phyloP scores from a whole-genome alignment of 2,329 filamentous ascomycete species.

The Dactylella cylindrospora region DNA sequence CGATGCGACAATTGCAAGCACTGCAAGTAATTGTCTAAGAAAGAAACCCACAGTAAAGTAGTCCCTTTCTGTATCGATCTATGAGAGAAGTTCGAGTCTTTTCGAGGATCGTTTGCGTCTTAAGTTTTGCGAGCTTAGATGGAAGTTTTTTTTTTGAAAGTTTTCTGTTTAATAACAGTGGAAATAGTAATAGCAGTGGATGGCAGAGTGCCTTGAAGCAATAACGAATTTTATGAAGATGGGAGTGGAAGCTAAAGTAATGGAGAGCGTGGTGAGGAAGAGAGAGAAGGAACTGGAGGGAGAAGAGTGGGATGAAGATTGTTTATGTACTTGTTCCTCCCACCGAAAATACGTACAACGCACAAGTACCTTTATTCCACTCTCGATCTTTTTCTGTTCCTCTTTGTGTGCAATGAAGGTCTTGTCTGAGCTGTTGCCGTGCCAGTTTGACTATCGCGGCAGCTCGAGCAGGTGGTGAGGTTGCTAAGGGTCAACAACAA shows the following conservation, averaged over 20 bases:
- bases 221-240: slow-evolving; percentile 9
- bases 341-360: slow-evolving; percentile 20
- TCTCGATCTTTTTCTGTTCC: background rate
- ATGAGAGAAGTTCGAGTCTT: background rate
- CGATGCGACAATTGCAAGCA: slow-evolving; percentile 8
- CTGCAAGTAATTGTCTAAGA: no score
- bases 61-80: background rate
- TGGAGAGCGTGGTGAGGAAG: no score
- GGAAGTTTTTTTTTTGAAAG: no score
- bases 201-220: slow-evolving; percentile 1
- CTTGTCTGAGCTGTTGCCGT: slow-evolving; percentile 19
- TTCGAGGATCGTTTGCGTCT: slow-evolving; percentile 11
- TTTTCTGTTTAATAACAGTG: slow-evolving; percentile 6
- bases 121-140: slow-evolving; percentile 2
- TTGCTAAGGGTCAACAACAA: slow-evolving; percentile 14
- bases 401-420: background rate
- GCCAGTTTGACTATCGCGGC: no score
- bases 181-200: slow-evolving; percentile 1
- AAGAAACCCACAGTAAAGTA: slow-evolving; percentile 3
- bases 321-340: slow-evolving; percentile 38
- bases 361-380: slow-evolving; percentile 23
- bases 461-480: background rate
- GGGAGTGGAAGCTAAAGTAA: slow-evolving; percentile 12
- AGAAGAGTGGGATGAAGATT: slow-evolving; percentile 5
- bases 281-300: no score